A percentile compares a stretch with the other conserved stretches of the same genome.
Conservation (phyloP, 805 yeast genomes). For the Barnettozyma sucrosica region DNA sequence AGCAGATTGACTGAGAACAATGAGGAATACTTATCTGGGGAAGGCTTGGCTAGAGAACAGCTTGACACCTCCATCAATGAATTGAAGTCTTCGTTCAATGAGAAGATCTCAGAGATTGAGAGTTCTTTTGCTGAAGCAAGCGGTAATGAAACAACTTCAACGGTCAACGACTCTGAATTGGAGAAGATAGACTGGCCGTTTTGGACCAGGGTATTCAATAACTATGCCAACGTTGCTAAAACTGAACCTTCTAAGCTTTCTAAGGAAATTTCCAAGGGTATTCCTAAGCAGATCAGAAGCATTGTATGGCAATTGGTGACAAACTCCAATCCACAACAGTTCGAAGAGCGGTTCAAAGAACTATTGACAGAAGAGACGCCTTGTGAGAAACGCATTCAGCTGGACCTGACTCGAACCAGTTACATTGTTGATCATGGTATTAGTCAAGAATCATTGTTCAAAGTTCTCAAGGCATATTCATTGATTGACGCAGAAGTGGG, state of each 20-base stretch:
- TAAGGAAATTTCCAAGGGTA: slow-evolving; percentile 61
- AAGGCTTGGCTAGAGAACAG: slow-evolving; percentile 47
- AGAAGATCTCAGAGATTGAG: slow-evolving; percentile 17
- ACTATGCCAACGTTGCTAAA: slow-evolving; percentile 63
- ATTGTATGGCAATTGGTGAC: slow-evolving; percentile 90
- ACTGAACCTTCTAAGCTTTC: slow-evolving; percentile 55
- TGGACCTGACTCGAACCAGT: slow-evolving; percentile 83
- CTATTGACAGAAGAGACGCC: slow-evolving; percentile 50
- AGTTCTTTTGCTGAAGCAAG: slow-evolving; percentile 1
- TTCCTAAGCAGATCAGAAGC: slow-evolving; percentile 82
- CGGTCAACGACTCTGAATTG: slow-evolving; percentile 29
- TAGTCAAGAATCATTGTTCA: slow-evolving; percentile 61
- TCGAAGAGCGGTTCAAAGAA: slow-evolving; percentile 28
- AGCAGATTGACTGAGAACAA: slow-evolving; percentile 54
- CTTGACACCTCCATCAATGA: slow-evolving; percentile 42
- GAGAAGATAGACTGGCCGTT: slow-evolving; percentile 69
- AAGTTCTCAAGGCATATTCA: slow-evolving; percentile 78
- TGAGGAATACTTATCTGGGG: slow-evolving; percentile 43
- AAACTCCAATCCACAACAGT: slow-evolving; percentile 56
- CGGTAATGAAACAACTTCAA: slow-evolving; percentile 8
- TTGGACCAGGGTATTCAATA: slow-evolving; percentile 79
- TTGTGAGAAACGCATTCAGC: slow-evolving; percentile 69
- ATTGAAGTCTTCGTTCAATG: slow-evolving; percentile 29
- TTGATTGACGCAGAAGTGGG: slow-evolving; percentile 90
- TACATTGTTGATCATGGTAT: slow-evolving; percentile 53